These are phyloP conservation scores for Lactuca sativa DNA, from an alignment of 129 eudicot genomes.

Conservation along the genomic window DNA sequence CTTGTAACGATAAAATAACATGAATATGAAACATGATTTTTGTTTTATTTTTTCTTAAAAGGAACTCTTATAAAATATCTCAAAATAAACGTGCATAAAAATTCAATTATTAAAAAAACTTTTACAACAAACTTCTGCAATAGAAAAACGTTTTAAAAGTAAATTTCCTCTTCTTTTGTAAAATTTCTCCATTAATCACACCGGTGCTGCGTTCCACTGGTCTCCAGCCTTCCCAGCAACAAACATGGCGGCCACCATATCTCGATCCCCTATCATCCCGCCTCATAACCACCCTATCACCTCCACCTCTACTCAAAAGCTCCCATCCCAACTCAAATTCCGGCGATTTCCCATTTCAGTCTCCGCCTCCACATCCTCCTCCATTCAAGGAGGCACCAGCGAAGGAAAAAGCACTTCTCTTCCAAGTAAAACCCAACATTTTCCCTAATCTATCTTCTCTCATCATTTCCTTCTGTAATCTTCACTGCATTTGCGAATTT, in stretches of 20 bases:
- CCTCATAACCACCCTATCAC: constrained; percentile 15
- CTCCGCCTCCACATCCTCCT: constrained; percentile 28
- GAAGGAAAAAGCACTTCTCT: constrained; percentile 29
- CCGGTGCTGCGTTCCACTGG: background rate
- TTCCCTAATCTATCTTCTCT: background rate
- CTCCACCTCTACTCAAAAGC: constrained; percentile 7
- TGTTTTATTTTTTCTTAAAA: too few species aligned
- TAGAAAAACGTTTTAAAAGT: too few species aligned
- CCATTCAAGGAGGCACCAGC: constrained; percentile 30
- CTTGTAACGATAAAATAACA: too few species aligned
- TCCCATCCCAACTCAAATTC: constrained; percentile 9
- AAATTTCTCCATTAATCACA: background rate
- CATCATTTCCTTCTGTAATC: background rate
- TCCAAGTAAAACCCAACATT: constrained; percentile 25
- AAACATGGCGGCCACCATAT: constrained; percentile 22
- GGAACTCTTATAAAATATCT: too few species aligned
- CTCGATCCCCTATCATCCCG: background rate
- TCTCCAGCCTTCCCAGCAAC: constrained; percentile 13
- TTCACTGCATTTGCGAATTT: background rate
- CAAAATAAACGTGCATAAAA: too few species aligned
- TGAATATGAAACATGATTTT: too few species aligned
- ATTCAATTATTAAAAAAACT: too few species aligned
- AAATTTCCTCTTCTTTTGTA: too few species aligned
- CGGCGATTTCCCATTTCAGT: constrained; percentile 11
- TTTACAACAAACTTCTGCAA: too few species aligned